Percentiles rank a stretch among this genome's conserved stretches.
phyloP scores from a whole-genome alignment of 345 rosid species.

The Schrenkiella parvula region DNA sequence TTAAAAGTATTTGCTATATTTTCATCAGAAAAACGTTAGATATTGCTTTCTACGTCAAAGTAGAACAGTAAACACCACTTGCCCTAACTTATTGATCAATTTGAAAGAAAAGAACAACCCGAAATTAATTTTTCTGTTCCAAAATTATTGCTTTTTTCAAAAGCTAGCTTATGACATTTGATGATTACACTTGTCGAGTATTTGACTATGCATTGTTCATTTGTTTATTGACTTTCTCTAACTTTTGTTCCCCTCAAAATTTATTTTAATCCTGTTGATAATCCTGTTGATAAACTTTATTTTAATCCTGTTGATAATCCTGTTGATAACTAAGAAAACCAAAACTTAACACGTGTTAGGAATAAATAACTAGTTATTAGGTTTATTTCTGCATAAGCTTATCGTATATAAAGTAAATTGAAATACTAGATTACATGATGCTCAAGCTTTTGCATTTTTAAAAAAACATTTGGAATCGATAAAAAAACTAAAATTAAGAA shows the following conservation, averaged over 20 bases:
- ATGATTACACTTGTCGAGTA: constrained; percentile 32
- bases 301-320: not conserved
- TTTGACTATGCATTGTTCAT: constrained; percentile 13
- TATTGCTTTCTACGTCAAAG: constrained; percentile 26
- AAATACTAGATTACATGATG: constrained; percentile 16
- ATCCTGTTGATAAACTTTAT: no score
- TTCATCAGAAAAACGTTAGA: not conserved
- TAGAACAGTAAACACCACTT: constrained; percentile 31
- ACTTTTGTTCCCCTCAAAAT: not conserved
- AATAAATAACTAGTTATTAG: not conserved
- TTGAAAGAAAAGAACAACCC: constrained; percentile 31
- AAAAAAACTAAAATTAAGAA: constrained; percentile 40
- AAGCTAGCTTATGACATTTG: constrained; percentile 29
- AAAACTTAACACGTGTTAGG: constrained; percentile 20
- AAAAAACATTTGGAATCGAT: constrained; percentile 4
- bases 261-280: no score
- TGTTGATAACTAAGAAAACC: not conserved
- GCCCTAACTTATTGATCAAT: constrained; percentile 34
- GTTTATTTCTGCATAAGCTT: not conserved
- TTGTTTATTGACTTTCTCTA: constrained; percentile 14
- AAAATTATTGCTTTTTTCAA: constrained; percentile 17
- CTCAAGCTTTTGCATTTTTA: not conserved
- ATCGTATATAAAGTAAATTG: not conserved
- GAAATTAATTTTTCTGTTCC: constrained; percentile 12
- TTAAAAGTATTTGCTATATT: not conserved